These are phyloP conservation scores for Dunaliella primolecta DNA, from an alignment of 139 green algal species.

Conservation along the genomic window DNA sequence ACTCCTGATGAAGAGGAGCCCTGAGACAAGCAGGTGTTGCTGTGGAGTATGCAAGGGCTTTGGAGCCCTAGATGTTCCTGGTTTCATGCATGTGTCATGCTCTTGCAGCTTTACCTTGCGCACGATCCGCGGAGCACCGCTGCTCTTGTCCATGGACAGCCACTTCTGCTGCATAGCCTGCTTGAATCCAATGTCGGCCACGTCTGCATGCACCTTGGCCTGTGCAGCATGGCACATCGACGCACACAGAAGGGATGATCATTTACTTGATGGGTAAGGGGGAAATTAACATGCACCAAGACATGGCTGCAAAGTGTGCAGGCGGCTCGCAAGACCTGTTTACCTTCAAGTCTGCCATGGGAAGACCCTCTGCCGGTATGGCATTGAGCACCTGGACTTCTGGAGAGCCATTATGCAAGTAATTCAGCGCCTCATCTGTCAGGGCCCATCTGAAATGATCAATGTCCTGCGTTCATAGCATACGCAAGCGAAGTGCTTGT, in stretches of 20 bases:
- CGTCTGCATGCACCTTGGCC: conserved; percentile 42
- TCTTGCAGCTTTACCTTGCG: conserved; percentile 40
- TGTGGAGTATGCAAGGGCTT: too few species aligned
- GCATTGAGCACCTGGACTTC: conserved; percentile 84
- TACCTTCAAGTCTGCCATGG: conserved; percentile 75
- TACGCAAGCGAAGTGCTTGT: background rate
- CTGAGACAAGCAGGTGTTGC: too few species aligned
- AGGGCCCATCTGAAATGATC: conserved; percentile 66
- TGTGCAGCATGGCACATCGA: conserved; percentile 12
- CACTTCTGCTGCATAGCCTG: conserved; percentile 87
- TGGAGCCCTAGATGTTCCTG: too few species aligned
- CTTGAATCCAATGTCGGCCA: conserved; percentile 85
- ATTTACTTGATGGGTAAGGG: background rate
- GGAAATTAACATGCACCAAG: background rate
- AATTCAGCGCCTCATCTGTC: conserved; percentile 73
- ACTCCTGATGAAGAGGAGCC: too few species aligned
- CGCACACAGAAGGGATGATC: background rate
- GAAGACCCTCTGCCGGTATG: conserved; percentile 68
- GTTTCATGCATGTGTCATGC: too few species aligned
- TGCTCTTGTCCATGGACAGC: conserved; percentile 51
- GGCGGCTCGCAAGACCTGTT: background rate
- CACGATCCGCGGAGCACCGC: conserved; percentile 38
- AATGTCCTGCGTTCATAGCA: conserved; percentile 70
- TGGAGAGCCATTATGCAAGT: conserved; percentile 67
- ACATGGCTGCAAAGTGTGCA: conserved; percentile 1